These are phyloP conservation scores for Kwoniella sp. DNA, from an alignment of 768 basidiomycete genomes.

Conservation along the genomic window DNA sequence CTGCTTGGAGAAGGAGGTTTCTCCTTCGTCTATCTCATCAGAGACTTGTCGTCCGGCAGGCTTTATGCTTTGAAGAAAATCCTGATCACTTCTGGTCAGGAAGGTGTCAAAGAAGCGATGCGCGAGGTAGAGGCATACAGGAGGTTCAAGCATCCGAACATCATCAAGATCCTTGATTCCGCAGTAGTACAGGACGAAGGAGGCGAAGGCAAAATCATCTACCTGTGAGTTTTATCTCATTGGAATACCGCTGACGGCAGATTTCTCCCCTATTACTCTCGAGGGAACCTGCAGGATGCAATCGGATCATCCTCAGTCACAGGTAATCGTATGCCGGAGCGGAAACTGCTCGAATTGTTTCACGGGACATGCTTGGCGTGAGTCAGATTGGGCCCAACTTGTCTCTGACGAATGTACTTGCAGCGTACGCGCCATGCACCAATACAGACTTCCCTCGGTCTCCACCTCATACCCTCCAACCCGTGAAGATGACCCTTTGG, in stretches of 20 bases:
- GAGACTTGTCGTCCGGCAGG: conserved; percentile 62
- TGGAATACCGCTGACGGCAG: conserved; percentile 28
- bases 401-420: not conserved
- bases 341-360: conserved; percentile 84
- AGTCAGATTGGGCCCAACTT: conserved; percentile 14
- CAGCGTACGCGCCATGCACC: conserved; percentile 86
- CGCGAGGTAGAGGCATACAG: conserved; percentile 87
- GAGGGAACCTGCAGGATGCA: conserved; percentile 91
- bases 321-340: conserved; percentile 79
- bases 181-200: conserved; percentile 91
- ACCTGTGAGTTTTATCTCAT: conserved; percentile 61
- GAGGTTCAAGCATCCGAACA: conserved; percentile 95
- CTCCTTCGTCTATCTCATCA: conserved; percentile 56
- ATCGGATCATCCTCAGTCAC: conserved; percentile 86
- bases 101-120: conserved; percentile 66
- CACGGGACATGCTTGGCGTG: conserved; percentile 87
- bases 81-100: conserved; percentile 57
- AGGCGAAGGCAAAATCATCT: conserved; percentile 91
- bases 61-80: conserved; percentile 93
- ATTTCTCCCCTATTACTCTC: conserved; percentile 70
- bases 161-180: conserved; percentile 93
- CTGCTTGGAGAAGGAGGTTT: conserved; percentile 88
- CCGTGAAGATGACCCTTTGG: conserved; percentile 69
- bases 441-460: conserved; percentile 66
- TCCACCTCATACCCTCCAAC: conserved; percentile 44